These are phyloP conservation scores for Apophysomyces sp. DNA, from an alignment of 371 early-diverging fungal genomes.

Conservation along the genomic window DNA sequence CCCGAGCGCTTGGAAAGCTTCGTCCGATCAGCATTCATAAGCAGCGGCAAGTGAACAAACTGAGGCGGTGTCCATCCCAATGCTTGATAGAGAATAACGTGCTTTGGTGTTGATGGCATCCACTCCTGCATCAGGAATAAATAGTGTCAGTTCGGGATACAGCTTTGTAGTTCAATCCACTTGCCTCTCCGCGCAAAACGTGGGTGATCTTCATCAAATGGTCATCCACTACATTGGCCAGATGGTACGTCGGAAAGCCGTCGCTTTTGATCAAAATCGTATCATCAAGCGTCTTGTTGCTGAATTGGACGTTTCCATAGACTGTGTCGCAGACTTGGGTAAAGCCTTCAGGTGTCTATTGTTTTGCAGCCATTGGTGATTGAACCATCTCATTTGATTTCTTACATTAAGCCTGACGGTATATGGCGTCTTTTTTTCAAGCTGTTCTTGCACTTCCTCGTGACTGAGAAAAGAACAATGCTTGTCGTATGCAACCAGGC, in stretches of 20 bases:
- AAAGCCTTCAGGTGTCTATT: slow-evolving; percentile 59
- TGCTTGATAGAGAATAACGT: slow-evolving; percentile 79
- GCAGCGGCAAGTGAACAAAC: slow-evolving; percentile 88
- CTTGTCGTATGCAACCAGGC: slow-evolving; percentile 76
- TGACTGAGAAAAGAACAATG: slow-evolving; percentile 71
- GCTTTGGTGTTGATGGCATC: slow-evolving; percentile 92
- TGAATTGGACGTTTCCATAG: slow-evolving; percentile 72
- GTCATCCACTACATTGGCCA: slow-evolving; percentile 96
- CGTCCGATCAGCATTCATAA: slow-evolving; percentile 79
- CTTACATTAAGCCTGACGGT: slow-evolving; percentile 77
- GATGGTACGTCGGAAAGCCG: slow-evolving; percentile 92
- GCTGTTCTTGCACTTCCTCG: slow-evolving; percentile 59
- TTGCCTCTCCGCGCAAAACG: slow-evolving; percentile 88
- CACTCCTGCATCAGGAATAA: slow-evolving; percentile 64
- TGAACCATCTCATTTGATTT: too few species aligned
- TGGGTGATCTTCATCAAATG: slow-evolving; percentile 89
- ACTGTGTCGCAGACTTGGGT: slow-evolving; percentile 74
- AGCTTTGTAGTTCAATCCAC: neutral
- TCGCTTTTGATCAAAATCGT: slow-evolving; percentile 90
- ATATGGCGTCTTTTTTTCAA: slow-evolving; percentile 54
- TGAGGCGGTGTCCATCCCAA: slow-evolving; percentile 79
- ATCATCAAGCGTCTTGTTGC: slow-evolving; percentile 81
- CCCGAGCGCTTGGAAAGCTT: slow-evolving; percentile 88
- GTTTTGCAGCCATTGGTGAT: too few species aligned
- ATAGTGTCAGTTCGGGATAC: neutral